Base-by-base conservation (phyloP, 495 filamentous ascomycete genomes). In the Penicillium simplicissimum region DNA sequence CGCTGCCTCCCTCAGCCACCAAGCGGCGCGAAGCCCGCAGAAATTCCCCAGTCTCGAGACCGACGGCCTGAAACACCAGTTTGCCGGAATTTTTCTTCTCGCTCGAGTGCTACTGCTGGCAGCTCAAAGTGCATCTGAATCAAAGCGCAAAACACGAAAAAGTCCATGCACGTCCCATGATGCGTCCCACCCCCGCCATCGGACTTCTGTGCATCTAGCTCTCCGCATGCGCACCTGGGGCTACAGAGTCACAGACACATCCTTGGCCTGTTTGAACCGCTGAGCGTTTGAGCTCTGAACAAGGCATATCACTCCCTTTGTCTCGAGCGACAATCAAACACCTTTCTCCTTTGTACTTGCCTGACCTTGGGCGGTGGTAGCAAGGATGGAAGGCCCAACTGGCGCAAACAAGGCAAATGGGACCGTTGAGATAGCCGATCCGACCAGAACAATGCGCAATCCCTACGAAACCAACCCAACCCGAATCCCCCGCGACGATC, bases 401-500 rank as follows among this genome's bases (percentile, higher is more conserved):
- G 58, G 60, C 52, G 45, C 60, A 65, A 73, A 55, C 52, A 69
- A 69, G 58, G 57, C 57, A 45, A 76, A 75, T 58, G 75, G 70
- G 57, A 65, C 64, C 28, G 48, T 68, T 28, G 58, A 56, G 10
- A 37, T 48, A 28, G 48, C 53, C 58, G 45, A 64, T 47, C 45
- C 45, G 42, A 57, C 66, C 23, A 52, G 57, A 13, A 49, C 60
- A 23, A 60, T 48, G 4, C 17, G 55, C 49, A 74, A 71, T 43
- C 73, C 75, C 2, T 78, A 81, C 66, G 77, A 77, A 61, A 73
- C 74, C 33, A 68, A 72, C 37, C 71, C 71, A 35, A 62, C 71
- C 15, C 51, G 43, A 21, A 71, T 79, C 17, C 71, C 73, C 8
- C 64, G 57, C 25, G 74, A 80, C 28, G 78, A 79, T 57, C 74